Conservation (phyloP, 2,329 filamentous ascomycete genomes). For the Neofusicoccum sp. region DNA sequence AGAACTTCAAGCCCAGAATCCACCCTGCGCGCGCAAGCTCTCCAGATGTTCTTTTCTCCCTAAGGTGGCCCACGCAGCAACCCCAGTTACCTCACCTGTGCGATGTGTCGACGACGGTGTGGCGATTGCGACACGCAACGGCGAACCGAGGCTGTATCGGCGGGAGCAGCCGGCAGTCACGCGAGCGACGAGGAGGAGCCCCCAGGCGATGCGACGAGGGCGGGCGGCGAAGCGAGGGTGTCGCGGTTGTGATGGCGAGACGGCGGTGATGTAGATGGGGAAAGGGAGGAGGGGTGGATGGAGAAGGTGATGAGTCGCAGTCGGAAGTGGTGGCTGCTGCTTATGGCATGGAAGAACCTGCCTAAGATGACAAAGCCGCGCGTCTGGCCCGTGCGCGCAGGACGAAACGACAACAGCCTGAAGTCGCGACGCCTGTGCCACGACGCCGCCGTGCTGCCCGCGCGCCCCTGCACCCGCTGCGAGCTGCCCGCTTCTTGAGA, state of each 20-base stretch:
- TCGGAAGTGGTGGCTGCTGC: constrained; percentile 8
- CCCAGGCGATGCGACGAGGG: background rate
- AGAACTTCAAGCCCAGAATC: constrained; percentile 18
- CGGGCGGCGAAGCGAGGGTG: background rate
- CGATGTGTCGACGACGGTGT: constrained; percentile 2
- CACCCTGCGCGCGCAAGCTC: constrained; percentile 14
- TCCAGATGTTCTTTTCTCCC: constrained; percentile 15
- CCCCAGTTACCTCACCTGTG: constrained; percentile 19
- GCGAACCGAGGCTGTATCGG: constrained; percentile 10
- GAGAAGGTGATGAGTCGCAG: constrained; percentile 1
- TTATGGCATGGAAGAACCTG: background rate
- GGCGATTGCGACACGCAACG: constrained; percentile 7
- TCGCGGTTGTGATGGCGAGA: background rate
- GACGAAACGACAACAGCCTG: background rate
- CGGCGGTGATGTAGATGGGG: constrained; percentile 1
- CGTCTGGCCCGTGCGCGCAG: background rate
- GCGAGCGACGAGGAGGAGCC: constrained; percentile 7
- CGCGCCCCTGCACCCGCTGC: too few relatives aligned
- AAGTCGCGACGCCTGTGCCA: too few relatives aligned
- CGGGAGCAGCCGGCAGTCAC: constrained; percentile 3
- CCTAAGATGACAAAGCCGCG: background rate
- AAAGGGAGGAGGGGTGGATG: constrained; percentile 6
- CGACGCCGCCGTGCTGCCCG: too few relatives aligned
- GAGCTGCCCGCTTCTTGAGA: too few relatives aligned
- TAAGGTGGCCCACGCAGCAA: constrained; percentile 7